Conservation (phyloP, 495 filamentous ascomycete species). For the Neurospora africana region DNA sequence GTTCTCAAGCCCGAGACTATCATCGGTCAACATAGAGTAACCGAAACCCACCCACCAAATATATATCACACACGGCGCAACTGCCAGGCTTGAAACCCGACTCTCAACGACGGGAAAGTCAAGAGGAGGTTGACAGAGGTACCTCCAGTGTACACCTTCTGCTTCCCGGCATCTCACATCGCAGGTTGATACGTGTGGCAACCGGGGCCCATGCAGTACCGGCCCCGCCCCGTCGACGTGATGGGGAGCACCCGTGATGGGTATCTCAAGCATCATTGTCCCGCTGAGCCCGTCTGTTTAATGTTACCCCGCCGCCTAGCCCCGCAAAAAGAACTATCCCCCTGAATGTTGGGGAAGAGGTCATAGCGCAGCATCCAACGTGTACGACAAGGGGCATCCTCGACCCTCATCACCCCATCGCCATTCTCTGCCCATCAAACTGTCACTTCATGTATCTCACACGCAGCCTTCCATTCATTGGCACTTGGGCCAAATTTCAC, state of each 20-base stretch:
- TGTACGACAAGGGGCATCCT: not conserved
- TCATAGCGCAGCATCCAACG: not conserved
- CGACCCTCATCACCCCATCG: not conserved
- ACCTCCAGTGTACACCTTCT: not conserved
- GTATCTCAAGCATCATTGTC: not conserved
- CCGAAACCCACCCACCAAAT: not conserved
- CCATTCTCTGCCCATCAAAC: not conserved
- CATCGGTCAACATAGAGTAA: not conserved
- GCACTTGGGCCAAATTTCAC: not conserved
- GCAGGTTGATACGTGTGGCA: not conserved
- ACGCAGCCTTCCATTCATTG: not conserved
- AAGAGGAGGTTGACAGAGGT: not conserved
- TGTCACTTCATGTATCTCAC: not conserved
- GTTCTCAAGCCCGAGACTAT: not conserved
- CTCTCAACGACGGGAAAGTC: not conserved
- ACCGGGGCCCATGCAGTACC: not conserved
- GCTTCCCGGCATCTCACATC: not conserved
- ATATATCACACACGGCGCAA: not conserved
- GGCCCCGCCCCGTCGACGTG: not conserved
- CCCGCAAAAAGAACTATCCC: not conserved
- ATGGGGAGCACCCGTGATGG: not conserved
- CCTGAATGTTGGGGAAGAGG: not conserved
- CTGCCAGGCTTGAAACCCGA: not conserved
- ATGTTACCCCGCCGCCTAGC: not conserved
- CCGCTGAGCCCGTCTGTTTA: not conserved